Evolutionary conservation across 441 rosid species (phyloP).

Genomic region (Metrosideros polymorpha): DNA sequence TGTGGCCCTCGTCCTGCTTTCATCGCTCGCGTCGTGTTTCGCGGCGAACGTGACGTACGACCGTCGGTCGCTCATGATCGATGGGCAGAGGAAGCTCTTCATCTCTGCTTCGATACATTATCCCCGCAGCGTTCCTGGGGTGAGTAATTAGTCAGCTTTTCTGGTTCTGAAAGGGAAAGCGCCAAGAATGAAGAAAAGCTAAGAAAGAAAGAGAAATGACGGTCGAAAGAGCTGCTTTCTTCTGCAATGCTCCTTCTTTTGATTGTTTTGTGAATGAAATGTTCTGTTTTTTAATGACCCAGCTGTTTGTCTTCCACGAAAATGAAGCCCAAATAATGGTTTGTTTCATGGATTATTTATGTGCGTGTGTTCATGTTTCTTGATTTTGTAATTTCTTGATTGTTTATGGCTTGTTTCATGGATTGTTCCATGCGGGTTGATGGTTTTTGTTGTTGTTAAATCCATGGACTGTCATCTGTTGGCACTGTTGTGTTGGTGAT

Average conservation of each 20-base stretch:
- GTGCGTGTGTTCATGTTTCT: not conserved
- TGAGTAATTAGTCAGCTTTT: slow-evolving; percentile 3
- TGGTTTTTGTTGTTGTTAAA: not conserved
- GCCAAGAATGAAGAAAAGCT: not conserved
- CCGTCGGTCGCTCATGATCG: slow-evolving; percentile 64
- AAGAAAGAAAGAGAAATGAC: not conserved
- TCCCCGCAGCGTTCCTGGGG: slow-evolving; percentile 93
- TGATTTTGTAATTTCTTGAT: not conserved
- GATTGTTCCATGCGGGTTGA: not conserved
- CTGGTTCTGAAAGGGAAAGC: not conserved
- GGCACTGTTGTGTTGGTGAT: not conserved
- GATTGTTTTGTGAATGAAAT: not conserved
- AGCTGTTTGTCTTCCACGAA: not conserved
- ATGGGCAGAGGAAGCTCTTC: slow-evolving; percentile 72
- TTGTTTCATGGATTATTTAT: not conserved
- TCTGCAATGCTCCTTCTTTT: not conserved
- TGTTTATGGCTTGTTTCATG: too few relatives aligned
- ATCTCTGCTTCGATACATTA: slow-evolving; percentile 94
- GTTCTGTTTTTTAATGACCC: not conserved
- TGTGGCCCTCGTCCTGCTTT: not conserved
- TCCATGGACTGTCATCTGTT: not conserved
- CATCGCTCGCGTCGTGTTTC: not conserved
- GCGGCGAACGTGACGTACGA: slow-evolving; percentile 66
- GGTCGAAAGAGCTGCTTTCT: not conserved
- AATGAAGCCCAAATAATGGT: not conserved